Evolutionary conservation across 139 green algal species (phyloP), one percentile per base, ranked within the genome.

Genomic region (Chlamydomonas schloesseri): DNA sequence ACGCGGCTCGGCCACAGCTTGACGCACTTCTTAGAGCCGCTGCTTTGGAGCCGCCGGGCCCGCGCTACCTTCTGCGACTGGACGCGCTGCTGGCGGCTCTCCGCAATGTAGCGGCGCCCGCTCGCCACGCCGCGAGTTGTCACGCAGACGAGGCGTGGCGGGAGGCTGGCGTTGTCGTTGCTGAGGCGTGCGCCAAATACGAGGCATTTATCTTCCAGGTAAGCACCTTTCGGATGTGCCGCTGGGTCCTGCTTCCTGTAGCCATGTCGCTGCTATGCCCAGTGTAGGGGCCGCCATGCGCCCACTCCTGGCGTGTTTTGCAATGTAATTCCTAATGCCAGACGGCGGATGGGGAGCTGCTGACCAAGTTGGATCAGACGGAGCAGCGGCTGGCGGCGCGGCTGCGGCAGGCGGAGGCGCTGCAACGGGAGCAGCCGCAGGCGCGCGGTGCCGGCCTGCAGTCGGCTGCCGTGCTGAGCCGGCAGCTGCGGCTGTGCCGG

Each of bases 141-240:
- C 83, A 88, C 64, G 42, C n/a, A 11, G 46, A 65, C 33, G 18
- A 31, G 3, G 34, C 4, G 0, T 88, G 83, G 83, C 83, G 83
- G 24, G 31, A 42, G 5, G 83, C 83, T 20, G 73, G n/a, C 17
- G 73, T 46, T 1, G 62, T 80, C 0, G 83, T 88, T 31, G 73
- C 73, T 15, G 53, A 42, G 26, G 73, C 46, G 14, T 82, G 72
- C 31, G 24, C 55, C 72, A 83, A 83, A 62, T 88, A 88, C 31
- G 83, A 88, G 62, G 55, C 76, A 8, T 88, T 62, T 64, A 20
- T 88, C 11, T 81, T 70, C 23, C 83, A 83, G 64, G 76, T 82
- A 17, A 3, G 67, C 2, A 3, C 26, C 5, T 8, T 13, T 31
- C 3, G 62, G 26, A 11, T 69, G 62, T 69, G 62, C 57, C 21